phyloP scores from a whole-genome alignment of 352 stramenopile genomes.

The Phytophthora quininea region DNA sequence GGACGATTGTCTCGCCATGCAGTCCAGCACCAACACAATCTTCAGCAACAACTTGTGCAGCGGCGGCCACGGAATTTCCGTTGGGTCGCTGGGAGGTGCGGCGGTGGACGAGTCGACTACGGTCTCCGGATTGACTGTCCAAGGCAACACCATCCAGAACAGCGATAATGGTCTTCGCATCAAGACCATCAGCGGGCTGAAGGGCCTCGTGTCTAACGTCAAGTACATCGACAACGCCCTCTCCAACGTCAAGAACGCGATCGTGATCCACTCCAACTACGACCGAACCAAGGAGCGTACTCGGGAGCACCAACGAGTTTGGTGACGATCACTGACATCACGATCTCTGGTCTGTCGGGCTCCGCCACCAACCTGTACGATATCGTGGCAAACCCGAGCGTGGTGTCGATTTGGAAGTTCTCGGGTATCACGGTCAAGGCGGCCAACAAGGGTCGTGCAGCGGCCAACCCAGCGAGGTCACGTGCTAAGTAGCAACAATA shows the following conservation, averaged over 20 bases:
- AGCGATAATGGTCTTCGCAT: constrained; percentile 1
- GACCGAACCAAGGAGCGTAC: constrained; percentile 23
- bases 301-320: constrained; percentile 8
- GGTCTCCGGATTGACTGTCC: constrained; percentile 5
- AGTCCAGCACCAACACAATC: background rate
- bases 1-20: background rate
- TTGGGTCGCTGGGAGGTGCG: constrained; percentile 4
- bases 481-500: constrained; percentile 1
- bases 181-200: constrained; percentile 17
- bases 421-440: constrained; percentile 11
- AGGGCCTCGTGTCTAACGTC: constrained; percentile 11
- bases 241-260: constrained; percentile 22
- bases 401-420: constrained; percentile 21
- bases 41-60: background rate
- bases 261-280: constrained; percentile 35
- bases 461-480: constrained; percentile 16
- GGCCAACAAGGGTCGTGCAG: constrained; percentile 14
- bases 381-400: constrained; percentile 16
- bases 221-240: constrained; percentile 11
- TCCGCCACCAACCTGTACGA: constrained; percentile 18
- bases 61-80: constrained; percentile 12
- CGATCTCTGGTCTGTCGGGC: constrained; percentile 5
- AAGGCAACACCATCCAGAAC: constrained; percentile 18
- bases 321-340: constrained; percentile 13
- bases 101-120: constrained; percentile 5